A percentile compares a stretch with the other conserved stretches of the same genome.
Conservation (phyloP, 768 basidiomycete genomes). For the Ramaria sp. region DNA sequence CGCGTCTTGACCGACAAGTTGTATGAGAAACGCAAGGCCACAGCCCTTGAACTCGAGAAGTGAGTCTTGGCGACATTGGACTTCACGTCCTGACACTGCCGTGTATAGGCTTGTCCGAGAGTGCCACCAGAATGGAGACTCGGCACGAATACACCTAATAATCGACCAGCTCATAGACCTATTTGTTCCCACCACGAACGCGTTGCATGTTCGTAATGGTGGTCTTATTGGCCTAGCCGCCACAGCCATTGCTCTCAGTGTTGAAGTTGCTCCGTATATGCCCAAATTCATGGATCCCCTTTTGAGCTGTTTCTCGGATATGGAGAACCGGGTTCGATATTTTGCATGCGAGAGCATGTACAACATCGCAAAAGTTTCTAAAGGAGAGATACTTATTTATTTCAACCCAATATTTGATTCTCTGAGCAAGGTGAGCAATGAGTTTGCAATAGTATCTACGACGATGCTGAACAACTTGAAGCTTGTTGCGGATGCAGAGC, state of each 20-base stretch:
- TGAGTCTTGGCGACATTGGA: conserved; percentile 22
- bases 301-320: conserved; percentile 84
- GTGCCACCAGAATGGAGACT: conserved; percentile 73
- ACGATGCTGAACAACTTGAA: conserved; percentile 22
- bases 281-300: conserved; percentile 85
- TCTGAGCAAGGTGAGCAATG: conserved; percentile 74
- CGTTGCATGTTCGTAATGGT: conserved; percentile 85
- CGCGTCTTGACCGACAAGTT: conserved; percentile 86
- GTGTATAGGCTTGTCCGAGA: conserved; percentile 52
- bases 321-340: conserved; percentile 91
- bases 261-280: conserved; percentile 90
- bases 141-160: conserved; percentile 72
- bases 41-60: conserved; percentile 95
- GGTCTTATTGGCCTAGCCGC: conserved; percentile 94
- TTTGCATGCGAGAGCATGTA: conserved; percentile 98
- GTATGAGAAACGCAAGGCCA: conserved; percentile 93
- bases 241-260: conserved; percentile 91
- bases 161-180: conserved; percentile 92
- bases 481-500: conserved; percentile 92
- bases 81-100: background rate
- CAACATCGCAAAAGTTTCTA: conserved; percentile 95
- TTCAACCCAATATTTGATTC: conserved; percentile 99
- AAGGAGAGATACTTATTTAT: conserved; percentile 91
- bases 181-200: conserved; percentile 75
- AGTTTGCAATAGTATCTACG: background rate